These are phyloP conservation scores for Sonneratia caseolaris DNA, from an alignment of 345 rosid genomes.

Conservation along the genomic window DNA sequence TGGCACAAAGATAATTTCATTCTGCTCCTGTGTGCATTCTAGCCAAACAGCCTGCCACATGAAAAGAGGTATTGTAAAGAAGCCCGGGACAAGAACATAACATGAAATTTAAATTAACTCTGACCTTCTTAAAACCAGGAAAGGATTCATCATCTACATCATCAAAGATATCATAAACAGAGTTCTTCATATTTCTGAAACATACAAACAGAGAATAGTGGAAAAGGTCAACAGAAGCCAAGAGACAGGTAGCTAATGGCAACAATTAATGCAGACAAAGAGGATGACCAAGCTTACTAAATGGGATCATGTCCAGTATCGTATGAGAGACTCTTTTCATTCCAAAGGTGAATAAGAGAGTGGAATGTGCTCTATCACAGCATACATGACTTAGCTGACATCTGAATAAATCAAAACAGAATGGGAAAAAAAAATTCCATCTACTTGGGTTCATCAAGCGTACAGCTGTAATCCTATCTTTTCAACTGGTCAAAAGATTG, in stretches of 20 bases:
- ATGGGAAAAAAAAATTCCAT: not conserved
- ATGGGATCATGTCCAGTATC: not conserved
- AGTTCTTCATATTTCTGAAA: slow-evolving; percentile 62
- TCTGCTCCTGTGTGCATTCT: slow-evolving; percentile 65
- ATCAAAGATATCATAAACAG: slow-evolving; percentile 57
- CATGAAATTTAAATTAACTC: not conserved
- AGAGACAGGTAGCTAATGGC: not conserved
- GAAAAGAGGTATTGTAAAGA: not conserved
- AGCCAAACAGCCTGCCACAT: slow-evolving; percentile 60
- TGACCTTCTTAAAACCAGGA: slow-evolving; percentile 74
- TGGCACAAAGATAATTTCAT: slow-evolving; percentile 77
- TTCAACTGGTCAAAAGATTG: not conserved
- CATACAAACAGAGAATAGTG: slow-evolving; percentile 9
- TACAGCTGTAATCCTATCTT: not conserved
- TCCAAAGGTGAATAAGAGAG: not conserved
- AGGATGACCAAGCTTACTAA: not conserved
- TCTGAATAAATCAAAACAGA: too few species aligned
- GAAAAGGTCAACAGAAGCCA: slow-evolving; percentile 4
- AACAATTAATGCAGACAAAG: not conserved
- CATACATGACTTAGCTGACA: not conserved
- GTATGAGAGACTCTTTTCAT: not conserved
- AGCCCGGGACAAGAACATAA: slow-evolving; percentile 8
- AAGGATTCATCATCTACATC: slow-evolving; percentile 44
- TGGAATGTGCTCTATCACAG: not conserved
- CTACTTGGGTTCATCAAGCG: not conserved